Conservation (phyloP, 768 basidiomycete genomes). For the Amanita thiersii region DNA sequence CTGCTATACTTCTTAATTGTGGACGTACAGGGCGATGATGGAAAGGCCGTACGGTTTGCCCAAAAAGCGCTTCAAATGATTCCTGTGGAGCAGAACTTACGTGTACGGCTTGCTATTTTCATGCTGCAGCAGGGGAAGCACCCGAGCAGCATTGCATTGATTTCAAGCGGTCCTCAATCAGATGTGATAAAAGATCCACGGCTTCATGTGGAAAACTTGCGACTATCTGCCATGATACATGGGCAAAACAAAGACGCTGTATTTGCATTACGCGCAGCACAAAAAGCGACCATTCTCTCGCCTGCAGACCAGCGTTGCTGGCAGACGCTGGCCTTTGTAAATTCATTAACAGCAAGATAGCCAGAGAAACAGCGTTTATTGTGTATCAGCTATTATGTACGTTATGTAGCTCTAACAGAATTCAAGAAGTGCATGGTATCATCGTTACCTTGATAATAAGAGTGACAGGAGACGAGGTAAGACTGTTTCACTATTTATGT, state of each 20-base stretch:
- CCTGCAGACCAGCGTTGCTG: constrained; percentile 48
- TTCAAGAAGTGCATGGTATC: neutral
- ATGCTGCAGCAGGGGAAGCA: constrained; percentile 39
- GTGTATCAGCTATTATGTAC: constrained; percentile 9
- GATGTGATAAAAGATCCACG: constrained; percentile 25
- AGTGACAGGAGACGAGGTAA: constrained; percentile 45
- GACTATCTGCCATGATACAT: constrained; percentile 43
- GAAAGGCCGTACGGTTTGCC: constrained; percentile 40
- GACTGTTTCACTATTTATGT: constrained; percentile 25
- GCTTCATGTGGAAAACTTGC: constrained; percentile 17
- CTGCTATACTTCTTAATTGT: neutral
- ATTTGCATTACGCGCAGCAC: constrained; percentile 38
- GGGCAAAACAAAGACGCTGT: constrained; percentile 12
- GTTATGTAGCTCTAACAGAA: constrained; percentile 8
- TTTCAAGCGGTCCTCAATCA: constrained; percentile 22
- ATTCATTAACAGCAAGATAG: constrained; percentile 11
- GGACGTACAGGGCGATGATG: constrained; percentile 33
- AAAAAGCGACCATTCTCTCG: constrained; percentile 55
- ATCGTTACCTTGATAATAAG: constrained; percentile 23
- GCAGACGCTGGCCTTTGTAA: constrained; percentile 53
- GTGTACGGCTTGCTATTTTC: constrained; percentile 48
- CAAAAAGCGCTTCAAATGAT: constrained; percentile 52
- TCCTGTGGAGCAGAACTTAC: constrained; percentile 40
- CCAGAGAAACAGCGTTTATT: constrained; percentile 1
- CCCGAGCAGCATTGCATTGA: constrained; percentile 37